phyloP scores from a whole-genome alignment of 257 asterid genomes.

The Scutellaria minor region DNA sequence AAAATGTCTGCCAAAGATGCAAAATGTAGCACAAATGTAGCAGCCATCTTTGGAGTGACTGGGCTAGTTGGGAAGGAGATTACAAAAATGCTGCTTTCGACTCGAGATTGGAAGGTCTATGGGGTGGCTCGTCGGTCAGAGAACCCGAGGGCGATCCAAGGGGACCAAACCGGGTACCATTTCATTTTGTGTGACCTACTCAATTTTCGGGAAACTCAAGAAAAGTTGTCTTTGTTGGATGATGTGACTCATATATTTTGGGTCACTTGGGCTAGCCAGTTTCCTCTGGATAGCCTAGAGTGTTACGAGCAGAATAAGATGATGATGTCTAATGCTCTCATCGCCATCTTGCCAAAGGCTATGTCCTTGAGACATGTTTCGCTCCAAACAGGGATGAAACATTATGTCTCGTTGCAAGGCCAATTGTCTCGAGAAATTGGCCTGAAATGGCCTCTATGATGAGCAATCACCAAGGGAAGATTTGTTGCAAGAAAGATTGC shows the following conservation, averaged over 20 bases:
- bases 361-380: slow-evolving; percentile 60
- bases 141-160: background rate
- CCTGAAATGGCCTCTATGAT: slow-evolving; percentile 44
- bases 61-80: slow-evolving; percentile 90
- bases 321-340: slow-evolving; percentile 74
- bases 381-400: slow-evolving; percentile 82
- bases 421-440: background rate
- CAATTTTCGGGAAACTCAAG: slow-evolving; percentile 49
- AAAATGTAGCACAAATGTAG: slow-evolving; percentile 42
- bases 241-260: slow-evolving; percentile 74
- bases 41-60: slow-evolving; percentile 78
- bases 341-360: slow-evolving; percentile 57
- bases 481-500: slow-evolving; percentile 61
- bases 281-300: slow-evolving; percentile 61
- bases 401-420: slow-evolving; percentile 57
- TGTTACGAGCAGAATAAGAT: slow-evolving; percentile 61
- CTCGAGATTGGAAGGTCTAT: slow-evolving; percentile 73
- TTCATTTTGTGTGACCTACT: slow-evolving; percentile 73
- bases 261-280: slow-evolving; percentile 86
- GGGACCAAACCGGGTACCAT: slow-evolving; percentile 37
- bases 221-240: slow-evolving; percentile 45
- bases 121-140: slow-evolving; percentile 65
- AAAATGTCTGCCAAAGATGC: slow-evolving; percentile 31
- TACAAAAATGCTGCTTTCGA: slow-evolving; percentile 56
- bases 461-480: slow-evolving; percentile 83